These are phyloP conservation scores for Kwoniella bestiolae DNA, from an alignment of 768 basidiomycete species.

Conservation along the genomic window DNA sequence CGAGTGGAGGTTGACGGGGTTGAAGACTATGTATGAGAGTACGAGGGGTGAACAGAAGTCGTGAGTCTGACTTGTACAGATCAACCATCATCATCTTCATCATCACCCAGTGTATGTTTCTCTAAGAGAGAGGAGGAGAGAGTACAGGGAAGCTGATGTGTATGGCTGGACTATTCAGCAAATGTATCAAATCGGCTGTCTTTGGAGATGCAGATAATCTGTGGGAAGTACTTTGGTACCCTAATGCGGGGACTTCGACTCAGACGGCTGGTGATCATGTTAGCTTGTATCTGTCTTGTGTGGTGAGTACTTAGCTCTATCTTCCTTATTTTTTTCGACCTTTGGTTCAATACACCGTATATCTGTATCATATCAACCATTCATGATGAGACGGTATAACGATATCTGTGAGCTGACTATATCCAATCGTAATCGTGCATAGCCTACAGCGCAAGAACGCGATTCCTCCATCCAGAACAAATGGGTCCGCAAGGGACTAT, in stretches of 20 bases:
- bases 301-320: conserved; percentile 61
- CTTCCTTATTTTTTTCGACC: neutral
- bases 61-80: conserved; percentile 25
- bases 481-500: conserved; percentile 84
- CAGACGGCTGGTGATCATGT: conserved; percentile 64
- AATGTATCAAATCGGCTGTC: conserved; percentile 73
- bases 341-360: too few species aligned
- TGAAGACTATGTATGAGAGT: conserved; percentile 74
- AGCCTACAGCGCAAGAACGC: conserved; percentile 80
- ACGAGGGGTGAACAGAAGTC: conserved; percentile 62
- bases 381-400: too few species aligned
- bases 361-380: too few species aligned
- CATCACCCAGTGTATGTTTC: neutral
- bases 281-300: conserved; percentile 79
- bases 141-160: neutral
- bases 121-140: neutral
- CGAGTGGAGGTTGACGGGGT: conserved; percentile 76
- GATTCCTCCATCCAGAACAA: conserved; percentile 70
- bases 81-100: neutral
- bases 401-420: too few species aligned
- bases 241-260: conserved; percentile 69
- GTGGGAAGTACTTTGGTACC: conserved; percentile 77
- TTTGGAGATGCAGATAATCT: conserved; percentile 50
- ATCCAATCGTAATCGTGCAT: neutral
- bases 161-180: conserved; percentile 61